These are phyloP conservation scores for Gossypium arboreum DNA, from an alignment of 345 rosid species.

Conservation along the genomic window DNA sequence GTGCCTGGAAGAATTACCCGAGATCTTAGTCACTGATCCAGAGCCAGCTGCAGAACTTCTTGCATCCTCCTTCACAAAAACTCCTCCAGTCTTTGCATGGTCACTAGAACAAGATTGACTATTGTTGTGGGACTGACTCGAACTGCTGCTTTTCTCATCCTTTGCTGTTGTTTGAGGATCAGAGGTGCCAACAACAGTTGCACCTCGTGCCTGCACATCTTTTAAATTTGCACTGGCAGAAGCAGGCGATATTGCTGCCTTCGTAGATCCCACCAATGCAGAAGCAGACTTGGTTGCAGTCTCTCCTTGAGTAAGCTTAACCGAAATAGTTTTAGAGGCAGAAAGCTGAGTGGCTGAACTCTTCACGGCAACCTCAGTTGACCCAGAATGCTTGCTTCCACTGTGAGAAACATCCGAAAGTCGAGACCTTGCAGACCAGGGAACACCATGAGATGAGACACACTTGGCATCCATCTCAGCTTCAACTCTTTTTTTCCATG, in stretches of 20 bases:
- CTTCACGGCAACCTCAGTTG: conserved; percentile 55
- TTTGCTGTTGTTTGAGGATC: conserved; percentile 42
- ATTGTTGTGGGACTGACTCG: conserved; percentile 79
- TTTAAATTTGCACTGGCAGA: conserved; percentile 36
- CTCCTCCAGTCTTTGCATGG: conserved; percentile 51
- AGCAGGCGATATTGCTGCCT: conserved; percentile 44
- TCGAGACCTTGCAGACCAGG: conserved; percentile 62
- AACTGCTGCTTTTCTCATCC: conserved; percentile 77
- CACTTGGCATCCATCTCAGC: conserved; percentile 87
- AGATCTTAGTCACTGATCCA: conserved; percentile 30
- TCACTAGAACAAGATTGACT: conserved; percentile 69
- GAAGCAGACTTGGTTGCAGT: conserved; percentile 39
- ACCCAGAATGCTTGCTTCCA: conserved; percentile 47
- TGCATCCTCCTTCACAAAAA: conserved; percentile 57
- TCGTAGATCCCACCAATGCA: conserved; percentile 48
- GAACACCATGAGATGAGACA: conserved; percentile 49
- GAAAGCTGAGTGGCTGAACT: conserved; percentile 52
- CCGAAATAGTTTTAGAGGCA: conserved; percentile 51
- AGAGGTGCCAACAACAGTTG: conserved; percentile 18
- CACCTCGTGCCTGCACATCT: conserved; percentile 41
- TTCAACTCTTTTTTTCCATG: conserved; percentile 87
- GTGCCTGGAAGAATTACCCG: conserved; percentile 46
- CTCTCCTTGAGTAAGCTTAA: conserved; percentile 53
- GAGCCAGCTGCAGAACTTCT: conserved; percentile 62
- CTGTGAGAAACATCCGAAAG: conserved; percentile 57